These are phyloP conservation scores for Spinellus fusiger DNA, from an alignment of 192 early-diverging fungal genomes.

Conservation along the genomic window DNA sequence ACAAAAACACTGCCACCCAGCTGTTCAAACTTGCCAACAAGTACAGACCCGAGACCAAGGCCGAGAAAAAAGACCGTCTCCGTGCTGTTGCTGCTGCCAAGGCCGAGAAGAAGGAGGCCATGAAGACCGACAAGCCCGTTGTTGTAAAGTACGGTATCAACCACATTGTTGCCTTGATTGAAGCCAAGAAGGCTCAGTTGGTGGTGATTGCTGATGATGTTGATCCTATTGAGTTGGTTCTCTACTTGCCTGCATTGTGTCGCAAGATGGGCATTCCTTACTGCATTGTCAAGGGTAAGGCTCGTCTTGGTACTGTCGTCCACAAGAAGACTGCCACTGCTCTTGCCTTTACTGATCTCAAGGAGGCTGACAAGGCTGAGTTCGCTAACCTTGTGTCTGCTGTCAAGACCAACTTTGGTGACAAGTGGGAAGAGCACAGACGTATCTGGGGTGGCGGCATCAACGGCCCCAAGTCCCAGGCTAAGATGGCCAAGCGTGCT, in stretches of 20 bases:
- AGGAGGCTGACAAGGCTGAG: slow-evolving; percentile 88
- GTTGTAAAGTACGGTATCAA: slow-evolving; percentile 99
- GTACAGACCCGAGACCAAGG: slow-evolving; percentile 98
- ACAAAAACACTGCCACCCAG: slow-evolving; percentile 98
- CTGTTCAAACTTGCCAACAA: slow-evolving; percentile 98
- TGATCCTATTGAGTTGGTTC: slow-evolving; percentile 97
- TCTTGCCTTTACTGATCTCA: slow-evolving; percentile 86
- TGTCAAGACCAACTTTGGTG: slow-evolving; percentile 92
- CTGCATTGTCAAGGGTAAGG: slow-evolving; percentile 97
- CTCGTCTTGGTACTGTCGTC: slow-evolving; percentile 94
- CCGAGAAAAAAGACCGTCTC: slow-evolving; percentile 93
- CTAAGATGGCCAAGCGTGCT: slow-evolving; percentile 70
- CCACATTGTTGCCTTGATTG: slow-evolving; percentile 94
- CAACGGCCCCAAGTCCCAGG: slow-evolving; percentile 87
- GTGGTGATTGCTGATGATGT: slow-evolving; percentile 98
- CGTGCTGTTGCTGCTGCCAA: slow-evolving; percentile 77
- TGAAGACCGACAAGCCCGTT: slow-evolving; percentile 79
- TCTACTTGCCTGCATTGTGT: slow-evolving; percentile 98
- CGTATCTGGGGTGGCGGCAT: slow-evolving; percentile 96
- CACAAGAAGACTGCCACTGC: slow-evolving; percentile 99
- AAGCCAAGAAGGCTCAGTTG: slow-evolving; percentile 96
- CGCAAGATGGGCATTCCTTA: slow-evolving; percentile 99
- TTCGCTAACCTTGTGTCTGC: slow-evolving; percentile 79
- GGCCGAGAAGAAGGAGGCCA: slow-evolving; percentile 79
- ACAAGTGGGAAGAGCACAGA: slow-evolving; percentile 86